Conservation (phyloP, 257 asterid species). For the Solanum dulcamara region DNA sequence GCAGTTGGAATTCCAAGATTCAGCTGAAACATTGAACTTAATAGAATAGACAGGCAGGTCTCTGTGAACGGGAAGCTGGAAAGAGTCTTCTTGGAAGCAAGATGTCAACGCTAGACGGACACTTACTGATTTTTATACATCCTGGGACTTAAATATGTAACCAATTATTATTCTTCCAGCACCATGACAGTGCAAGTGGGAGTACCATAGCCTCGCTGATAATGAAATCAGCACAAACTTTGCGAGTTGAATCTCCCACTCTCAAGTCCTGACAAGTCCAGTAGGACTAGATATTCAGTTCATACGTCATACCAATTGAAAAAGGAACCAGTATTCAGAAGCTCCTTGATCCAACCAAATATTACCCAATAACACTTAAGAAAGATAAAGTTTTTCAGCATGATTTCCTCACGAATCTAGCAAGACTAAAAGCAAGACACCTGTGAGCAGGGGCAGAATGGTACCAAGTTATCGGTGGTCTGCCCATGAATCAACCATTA, state of each 20-base stretch:
- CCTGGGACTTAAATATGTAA: neutral
- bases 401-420: neutral
- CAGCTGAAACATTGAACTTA: neutral
- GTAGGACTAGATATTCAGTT: neutral
- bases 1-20: neutral
- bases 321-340: neutral
- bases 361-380: neutral
- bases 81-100: neutral
- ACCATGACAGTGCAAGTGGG: neutral
- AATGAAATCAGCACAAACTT: neutral
- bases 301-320: neutral
- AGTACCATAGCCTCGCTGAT: neutral
- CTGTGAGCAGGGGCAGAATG: neutral
- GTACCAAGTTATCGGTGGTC: neutral
- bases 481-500: neutral
- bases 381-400: neutral
- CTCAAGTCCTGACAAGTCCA: neutral
- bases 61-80: neutral
- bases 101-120: neutral
- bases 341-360: neutral
- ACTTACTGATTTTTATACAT: neutral
- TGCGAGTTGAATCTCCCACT: neutral
- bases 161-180: neutral
- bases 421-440: neutral
- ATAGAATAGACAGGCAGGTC: neutral